A percentile compares a stretch with the other conserved stretches of the same genome.
Evolutionary conservation across 352 stramenopile species (phyloP).

Genomic region (Phytopythium cucurbitacearum): DNA sequence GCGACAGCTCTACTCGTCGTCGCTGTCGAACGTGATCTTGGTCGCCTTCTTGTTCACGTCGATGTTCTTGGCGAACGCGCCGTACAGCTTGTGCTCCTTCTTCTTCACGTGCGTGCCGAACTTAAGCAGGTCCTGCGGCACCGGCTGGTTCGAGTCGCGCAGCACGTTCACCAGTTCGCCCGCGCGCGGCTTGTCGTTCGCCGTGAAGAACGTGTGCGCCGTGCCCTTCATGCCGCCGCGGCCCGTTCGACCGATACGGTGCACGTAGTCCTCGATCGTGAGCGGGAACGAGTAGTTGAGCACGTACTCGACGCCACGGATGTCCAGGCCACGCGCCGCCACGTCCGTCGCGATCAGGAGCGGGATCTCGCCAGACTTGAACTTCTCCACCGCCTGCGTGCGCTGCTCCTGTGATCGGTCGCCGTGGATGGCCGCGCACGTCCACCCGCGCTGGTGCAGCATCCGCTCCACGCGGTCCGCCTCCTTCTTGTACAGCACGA

Average conservation of each 20-base stretch:
- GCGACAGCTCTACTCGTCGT: conserved; percentile 51
- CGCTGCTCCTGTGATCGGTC: conserved; percentile 93
- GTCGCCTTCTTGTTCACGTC: conserved; percentile 96
- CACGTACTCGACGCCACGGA: conserved; percentile 96
- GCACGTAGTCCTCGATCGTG: conserved; percentile 98
- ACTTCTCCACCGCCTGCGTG: conserved; percentile 90
- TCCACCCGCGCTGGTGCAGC: conserved; percentile 90
- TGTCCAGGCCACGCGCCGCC: conserved; percentile 95
- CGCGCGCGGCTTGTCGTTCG: conserved; percentile 95
- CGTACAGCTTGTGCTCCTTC: conserved; percentile 99
- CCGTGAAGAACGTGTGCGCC: conserved; percentile 97
- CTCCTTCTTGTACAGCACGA: conserved; percentile 99
- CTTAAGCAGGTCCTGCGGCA: conserved; percentile 94
- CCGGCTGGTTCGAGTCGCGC: conserved; percentile 89
- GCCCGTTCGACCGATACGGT: conserved; percentile 93
- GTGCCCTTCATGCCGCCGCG: conserved; percentile 93
- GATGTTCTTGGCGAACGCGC: conserved; percentile 93
- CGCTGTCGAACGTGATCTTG: conserved; percentile 96
- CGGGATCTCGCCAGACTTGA: conserved; percentile 92
- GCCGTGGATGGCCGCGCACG: conserved; percentile 94
- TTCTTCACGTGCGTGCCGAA: conserved; percentile 99
- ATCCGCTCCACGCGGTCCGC: conserved; percentile 93
- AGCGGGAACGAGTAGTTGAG: conserved; percentile 97
- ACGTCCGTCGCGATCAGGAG: conserved; percentile 97
- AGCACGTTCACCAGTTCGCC: conserved; percentile 96